phyloP scores from a whole-genome alignment of 2,329 filamentous ascomycete species.

The Diaporthe sp. region DNA sequence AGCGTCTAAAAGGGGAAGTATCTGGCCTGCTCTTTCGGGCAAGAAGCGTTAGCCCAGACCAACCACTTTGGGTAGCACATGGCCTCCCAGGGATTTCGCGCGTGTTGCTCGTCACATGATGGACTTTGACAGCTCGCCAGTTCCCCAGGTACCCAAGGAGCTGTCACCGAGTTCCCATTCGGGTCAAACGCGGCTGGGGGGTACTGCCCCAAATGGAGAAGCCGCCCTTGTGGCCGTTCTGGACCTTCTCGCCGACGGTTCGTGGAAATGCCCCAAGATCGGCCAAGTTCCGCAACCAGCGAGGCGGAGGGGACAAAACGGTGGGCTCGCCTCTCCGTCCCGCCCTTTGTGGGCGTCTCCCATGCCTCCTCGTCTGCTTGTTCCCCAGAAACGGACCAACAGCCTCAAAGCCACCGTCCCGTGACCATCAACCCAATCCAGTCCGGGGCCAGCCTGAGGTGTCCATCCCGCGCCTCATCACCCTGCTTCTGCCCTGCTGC shows the following conservation, averaged over 20 bases:
- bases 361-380: neutral
- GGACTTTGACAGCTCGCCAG: constrained; percentile 33
- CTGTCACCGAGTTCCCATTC: constrained; percentile 25
- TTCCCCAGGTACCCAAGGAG: constrained; percentile 17
- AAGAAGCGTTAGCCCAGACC: accelerated
- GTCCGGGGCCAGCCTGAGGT: constrained; percentile 23
- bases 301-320: constrained; percentile 3
- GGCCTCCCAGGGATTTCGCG: constrained; percentile 22
- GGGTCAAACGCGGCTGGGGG: constrained; percentile 16
- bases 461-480: constrained; percentile 22
- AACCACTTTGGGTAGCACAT: constrained; percentile 33
- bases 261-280: constrained; percentile 25
- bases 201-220: constrained; percentile 34
- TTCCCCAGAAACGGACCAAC: constrained; percentile 28
- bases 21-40: neutral
- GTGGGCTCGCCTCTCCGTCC: neutral
- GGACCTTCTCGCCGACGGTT: neutral
- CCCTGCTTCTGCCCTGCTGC: neutral
- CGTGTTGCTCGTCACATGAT: constrained; percentile 37
- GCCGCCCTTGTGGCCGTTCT: constrained; percentile 7
- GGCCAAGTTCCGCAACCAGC: constrained; percentile 36
- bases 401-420: constrained; percentile 28
- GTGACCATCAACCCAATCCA: constrained; percentile 28
- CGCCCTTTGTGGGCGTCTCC: constrained; percentile 6
- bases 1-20: constrained; percentile 26